These are phyloP conservation scores for Avicennia marina DNA, from an alignment of 257 asterid species.

Conservation along the genomic window DNA sequence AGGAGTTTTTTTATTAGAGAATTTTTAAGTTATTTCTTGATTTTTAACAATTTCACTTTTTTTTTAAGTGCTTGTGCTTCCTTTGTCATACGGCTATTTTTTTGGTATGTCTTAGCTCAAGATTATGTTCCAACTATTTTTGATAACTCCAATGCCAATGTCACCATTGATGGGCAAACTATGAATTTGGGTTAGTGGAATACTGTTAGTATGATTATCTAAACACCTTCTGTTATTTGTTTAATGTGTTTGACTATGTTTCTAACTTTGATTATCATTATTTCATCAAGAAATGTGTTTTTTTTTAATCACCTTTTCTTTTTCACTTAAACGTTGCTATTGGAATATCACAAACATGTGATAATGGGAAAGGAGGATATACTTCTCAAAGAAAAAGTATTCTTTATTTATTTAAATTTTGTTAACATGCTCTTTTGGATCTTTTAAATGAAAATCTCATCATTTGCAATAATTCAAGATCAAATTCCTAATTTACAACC, in stretches of 20 bases:
- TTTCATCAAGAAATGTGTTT: no score
- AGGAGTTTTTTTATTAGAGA: background rate
- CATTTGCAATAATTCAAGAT: no score
- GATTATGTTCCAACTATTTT: conserved; percentile 55
- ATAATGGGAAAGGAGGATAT: no score
- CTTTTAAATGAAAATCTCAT: no score
- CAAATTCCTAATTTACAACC: no score
- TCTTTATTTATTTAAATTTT: no score
- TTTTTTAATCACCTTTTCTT: no score
- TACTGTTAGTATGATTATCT: conserved; percentile 45
- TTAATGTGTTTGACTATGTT: background rate
- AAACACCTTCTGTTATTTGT: background rate
- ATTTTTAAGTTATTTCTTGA: background rate
- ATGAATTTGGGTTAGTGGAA: conserved; percentile 61
- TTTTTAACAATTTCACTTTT: background rate
- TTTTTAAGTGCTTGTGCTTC: background rate
- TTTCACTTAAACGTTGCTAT: no score
- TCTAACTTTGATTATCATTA: no score
- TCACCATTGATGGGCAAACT: conserved; percentile 45
- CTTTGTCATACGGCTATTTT: background rate
- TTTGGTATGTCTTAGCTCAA: conserved; percentile 30
- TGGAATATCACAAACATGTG: no score
- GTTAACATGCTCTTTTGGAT: no score
- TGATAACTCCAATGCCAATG: conserved; percentile 55
- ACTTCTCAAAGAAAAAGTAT: no score